phyloP scores from a whole-genome alignment of 768 basidiomycete species.

The Sarcodon aspratus region DNA sequence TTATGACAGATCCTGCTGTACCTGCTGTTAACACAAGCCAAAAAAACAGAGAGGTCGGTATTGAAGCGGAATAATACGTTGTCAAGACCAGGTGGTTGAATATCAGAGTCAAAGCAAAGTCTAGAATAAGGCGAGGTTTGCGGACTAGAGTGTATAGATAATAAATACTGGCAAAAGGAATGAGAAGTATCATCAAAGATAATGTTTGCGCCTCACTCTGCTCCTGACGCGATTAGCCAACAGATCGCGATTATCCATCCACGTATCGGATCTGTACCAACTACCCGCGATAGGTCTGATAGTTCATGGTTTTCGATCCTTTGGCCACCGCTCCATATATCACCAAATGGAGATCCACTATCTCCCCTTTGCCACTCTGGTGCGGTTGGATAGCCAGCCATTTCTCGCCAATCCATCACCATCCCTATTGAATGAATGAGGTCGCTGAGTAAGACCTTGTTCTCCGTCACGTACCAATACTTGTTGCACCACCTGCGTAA shows the following conservation, averaged over 20 bases:
- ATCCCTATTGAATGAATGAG: conserved; percentile 37
- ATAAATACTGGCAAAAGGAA: conserved; percentile 38
- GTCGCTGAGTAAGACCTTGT: not conserved
- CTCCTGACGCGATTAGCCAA: conserved; percentile 75
- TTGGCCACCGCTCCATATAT: conserved; percentile 76
- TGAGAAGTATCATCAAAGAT: conserved; percentile 17
- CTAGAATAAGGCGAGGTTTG: conserved; percentile 87
- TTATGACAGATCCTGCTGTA: conserved; percentile 60
- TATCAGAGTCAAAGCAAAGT: conserved; percentile 83
- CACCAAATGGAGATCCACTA: conserved; percentile 53
- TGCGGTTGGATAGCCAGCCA: conserved; percentile 78
- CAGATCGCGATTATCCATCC: conserved; percentile 86
- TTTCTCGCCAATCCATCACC: conserved; percentile 97
- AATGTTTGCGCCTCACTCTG: conserved; percentile 52
- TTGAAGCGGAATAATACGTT: conserved; percentile 75
- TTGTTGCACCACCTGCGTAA: conserved; percentile 74
- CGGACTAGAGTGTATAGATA: conserved; percentile 83
- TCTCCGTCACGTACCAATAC: conserved; percentile 43
- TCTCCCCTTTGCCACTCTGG: conserved; percentile 51
- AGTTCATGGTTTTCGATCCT: conserved; percentile 52
- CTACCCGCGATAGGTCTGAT: conserved; percentile 47
- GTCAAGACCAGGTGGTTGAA: conserved; percentile 92
- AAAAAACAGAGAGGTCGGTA: conserved; percentile 88
- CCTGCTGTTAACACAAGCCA: conserved; percentile 74
- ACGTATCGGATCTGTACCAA: conserved; percentile 62